These are phyloP conservation scores for Fusarium proliferatum DNA, from an alignment of 2,329 filamentous ascomycete species.

Conservation along the genomic window DNA sequence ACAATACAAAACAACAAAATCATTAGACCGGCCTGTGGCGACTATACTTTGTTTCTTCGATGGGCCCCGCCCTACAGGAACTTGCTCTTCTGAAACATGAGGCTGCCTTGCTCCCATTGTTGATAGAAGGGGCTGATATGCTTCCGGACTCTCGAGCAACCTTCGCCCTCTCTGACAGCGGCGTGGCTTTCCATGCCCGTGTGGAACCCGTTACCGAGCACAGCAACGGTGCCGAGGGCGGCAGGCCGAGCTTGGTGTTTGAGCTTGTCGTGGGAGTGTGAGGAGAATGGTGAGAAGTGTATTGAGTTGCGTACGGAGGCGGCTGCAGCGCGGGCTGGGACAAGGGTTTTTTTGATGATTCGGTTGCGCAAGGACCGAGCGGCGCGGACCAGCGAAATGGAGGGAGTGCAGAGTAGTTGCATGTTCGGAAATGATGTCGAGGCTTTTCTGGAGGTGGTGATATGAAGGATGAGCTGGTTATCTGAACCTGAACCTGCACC, in stretches of 20 bases:
- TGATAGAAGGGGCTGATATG: slow-evolving; percentile 42
- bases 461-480: not conserved
- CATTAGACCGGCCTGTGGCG: not conserved
- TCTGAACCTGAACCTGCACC: not conserved
- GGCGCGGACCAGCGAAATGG: slow-evolving; percentile 30
- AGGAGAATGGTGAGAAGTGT: slow-evolving; percentile 32
- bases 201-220: slow-evolving; percentile 33
- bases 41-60: not conserved
- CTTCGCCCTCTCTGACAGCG: slow-evolving; percentile 30
- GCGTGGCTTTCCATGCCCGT: slow-evolving; percentile 18
- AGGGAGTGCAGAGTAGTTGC: slow-evolving; percentile 40
- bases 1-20: slow-evolving; percentile 15
- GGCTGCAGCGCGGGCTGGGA: slow-evolving; percentile 36
- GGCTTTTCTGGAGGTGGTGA: not conserved
- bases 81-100: slow-evolving; percentile 27
- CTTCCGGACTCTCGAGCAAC: slow-evolving; percentile 28
- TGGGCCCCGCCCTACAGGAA: not conserved
- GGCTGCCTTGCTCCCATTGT: slow-evolving; percentile 35
- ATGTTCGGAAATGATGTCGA: slow-evolving; percentile 18
- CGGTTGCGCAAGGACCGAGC: slow-evolving; percentile 39
- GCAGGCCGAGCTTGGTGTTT: slow-evolving; percentile 37
- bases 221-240: slow-evolving; percentile 41
- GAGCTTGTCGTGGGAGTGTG: slow-evolving; percentile 34
- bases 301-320: slow-evolving; percentile 42
- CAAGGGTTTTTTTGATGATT: slow-evolving; percentile 31